These are phyloP conservation scores for Malus hybrid DNA, from an alignment of 331 rosid species.

Conservation along the genomic window DNA sequence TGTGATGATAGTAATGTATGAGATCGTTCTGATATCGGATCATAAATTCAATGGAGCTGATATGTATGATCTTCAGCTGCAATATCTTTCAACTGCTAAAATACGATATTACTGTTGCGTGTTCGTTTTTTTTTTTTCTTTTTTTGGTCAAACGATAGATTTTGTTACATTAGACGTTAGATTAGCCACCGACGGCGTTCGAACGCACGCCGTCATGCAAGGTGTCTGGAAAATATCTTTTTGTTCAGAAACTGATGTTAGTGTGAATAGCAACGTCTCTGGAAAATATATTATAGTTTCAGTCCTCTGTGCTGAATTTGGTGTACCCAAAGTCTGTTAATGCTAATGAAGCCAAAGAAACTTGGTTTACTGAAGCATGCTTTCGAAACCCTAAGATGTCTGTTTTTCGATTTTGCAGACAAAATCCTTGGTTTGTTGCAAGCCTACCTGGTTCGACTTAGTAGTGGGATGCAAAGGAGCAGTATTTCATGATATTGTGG, in stretches of 20 bases:
- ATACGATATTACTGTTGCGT: neutral
- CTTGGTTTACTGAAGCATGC: neutral
- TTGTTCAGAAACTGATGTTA: no score
- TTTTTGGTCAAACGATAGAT: no score
- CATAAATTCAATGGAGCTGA: constrained; percentile 17
- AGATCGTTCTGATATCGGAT: neutral
- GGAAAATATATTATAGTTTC: no score
- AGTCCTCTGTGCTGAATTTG: no score
- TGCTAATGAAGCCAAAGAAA: neutral
- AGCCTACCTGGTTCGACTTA: constrained; percentile 10
- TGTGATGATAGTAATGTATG: neutral
- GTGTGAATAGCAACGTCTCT: no score
- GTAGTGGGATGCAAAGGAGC: neutral
- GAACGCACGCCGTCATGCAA: no score
- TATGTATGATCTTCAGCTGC: neutral
- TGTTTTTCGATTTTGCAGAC: constrained; percentile 24
- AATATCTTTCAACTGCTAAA: neutral
- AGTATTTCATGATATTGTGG: constrained; percentile 13
- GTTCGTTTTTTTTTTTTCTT: no score
- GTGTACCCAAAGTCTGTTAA: neutral
- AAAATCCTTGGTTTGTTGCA: constrained; percentile 10
- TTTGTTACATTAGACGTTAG: no score
- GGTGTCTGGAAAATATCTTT: no score
- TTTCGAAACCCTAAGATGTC: neutral
- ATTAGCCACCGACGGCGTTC: no score